Conservation (phyloP, 169 alveolate genomes). For the Plasmodium berghei region DNA sequence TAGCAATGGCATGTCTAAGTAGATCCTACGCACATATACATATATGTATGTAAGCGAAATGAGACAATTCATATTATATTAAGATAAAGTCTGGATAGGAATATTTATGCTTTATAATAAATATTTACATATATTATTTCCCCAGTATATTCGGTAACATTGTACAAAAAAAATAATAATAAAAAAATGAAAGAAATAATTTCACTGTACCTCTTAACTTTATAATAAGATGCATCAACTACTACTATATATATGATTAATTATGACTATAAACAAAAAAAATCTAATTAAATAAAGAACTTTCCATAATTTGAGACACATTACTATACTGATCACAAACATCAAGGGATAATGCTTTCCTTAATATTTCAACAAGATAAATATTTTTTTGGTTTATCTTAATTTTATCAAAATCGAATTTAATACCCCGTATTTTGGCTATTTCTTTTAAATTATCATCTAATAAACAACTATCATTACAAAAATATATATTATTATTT, state of each 20-base stretch:
- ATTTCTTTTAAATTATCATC: conserved; percentile 56
- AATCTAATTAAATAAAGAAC: conserved; percentile 7
- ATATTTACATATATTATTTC: neutral
- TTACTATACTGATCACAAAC: conserved; percentile 34
- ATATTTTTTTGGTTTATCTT: conserved; percentile 62
- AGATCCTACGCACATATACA: neutral
- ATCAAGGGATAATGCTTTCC: conserved; percentile 57
- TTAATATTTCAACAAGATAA: conserved; percentile 41
- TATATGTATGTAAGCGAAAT: neutral
- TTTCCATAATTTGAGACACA: conserved; percentile 58
- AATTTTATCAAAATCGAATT: conserved; percentile 47
- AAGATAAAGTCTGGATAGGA: no score
- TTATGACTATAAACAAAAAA: no score
- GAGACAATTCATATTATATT: no score
- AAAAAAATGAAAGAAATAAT: no score
- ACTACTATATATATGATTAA: no score
- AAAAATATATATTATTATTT: conserved; percentile 60
- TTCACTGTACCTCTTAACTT: no score
- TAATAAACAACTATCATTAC: conserved; percentile 51
- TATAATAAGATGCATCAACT: no score
- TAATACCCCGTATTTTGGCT: conserved; percentile 45
- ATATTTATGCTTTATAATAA: neutral
- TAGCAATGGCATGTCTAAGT: neutral
- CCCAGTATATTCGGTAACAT: no score
- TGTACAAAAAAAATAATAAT: no score